Evolutionary conservation across 2,329 filamentous ascomycete genomes (phyloP), one percentile per base, ranked within the genome.

Genomic region (Stagonosporopsis chrysanthemi): DNA sequence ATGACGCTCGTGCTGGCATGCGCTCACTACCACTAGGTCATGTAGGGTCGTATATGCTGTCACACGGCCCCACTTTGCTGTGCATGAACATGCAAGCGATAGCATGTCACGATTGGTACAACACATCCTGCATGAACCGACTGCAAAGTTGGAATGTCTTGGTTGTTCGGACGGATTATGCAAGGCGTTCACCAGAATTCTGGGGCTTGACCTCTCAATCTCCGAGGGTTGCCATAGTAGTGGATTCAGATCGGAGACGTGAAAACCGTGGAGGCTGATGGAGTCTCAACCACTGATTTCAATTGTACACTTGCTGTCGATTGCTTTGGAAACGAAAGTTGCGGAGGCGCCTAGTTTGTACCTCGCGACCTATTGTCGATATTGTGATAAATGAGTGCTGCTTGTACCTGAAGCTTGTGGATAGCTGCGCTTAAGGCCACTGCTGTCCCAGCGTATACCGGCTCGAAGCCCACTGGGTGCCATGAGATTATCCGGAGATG

Each of bases 1-100:
- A 39, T 22, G 15, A 3, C 23, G 39, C 39, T 41, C 39, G 39
- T 26, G 36, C 39, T 26, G 23, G 23, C 29, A 45, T 45, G 12
- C 17, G 43, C 22, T 23, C 29, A 36, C n/a, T 29, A 40, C n/a
- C 29, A 36, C n/a, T 29, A 40, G 36, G 46, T 35, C 33, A 33
- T 28, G 45, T n/a, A 24, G 24, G 17, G 19, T 41, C 45, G 17
- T 47, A 23, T n/a, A 58, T 38, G 31, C 52, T 35, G 15, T 4
- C 43, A 24, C 43, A 22, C 39, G n/a, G 41, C 50, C 41, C 42
- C 46, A 41, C 36, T 33, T 22, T 23, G 36, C 11, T 33, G 15
- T 52, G 50, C 50, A 23, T 47, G 41, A 17, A 38, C 45, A 38
- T 52, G 48, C 43, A 53, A 42, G 49, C 38, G 28, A 24, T 14